Conservation (phyloP, 257 asterid species). For the Primulina tabacum region DNA sequence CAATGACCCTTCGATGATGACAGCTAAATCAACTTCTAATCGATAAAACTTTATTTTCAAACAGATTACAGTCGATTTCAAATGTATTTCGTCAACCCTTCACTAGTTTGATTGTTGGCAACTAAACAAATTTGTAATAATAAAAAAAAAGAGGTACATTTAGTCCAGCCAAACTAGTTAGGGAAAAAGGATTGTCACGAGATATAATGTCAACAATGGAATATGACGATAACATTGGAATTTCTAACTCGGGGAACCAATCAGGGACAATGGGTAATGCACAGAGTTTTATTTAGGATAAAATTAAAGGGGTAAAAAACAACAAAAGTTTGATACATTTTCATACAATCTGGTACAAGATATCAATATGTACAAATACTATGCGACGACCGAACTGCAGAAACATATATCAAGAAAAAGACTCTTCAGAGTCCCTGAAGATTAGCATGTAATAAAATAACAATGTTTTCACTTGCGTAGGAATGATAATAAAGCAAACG, state of each 20-base stretch:
- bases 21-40: too few species aligned
- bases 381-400: conserved; percentile 25
- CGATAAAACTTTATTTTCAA: neutral
- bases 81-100: neutral
- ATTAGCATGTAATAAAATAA: conserved; percentile 28
- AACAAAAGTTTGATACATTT: neutral
- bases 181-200: neutral
- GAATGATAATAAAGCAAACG: conserved; percentile 21
- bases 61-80: neutral
- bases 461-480: conserved; percentile 25
- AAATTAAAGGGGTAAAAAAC: neutral
- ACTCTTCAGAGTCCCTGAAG: conserved; percentile 31
- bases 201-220: neutral
- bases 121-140: neutral
- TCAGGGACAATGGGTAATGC: neutral
- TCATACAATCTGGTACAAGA: conserved; percentile 36
- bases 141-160: neutral
- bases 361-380: conserved; percentile 42
- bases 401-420: conserved; percentile 25
- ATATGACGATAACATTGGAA: neutral
- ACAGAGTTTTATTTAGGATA: too few species aligned
- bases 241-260: neutral
- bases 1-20: neutral
- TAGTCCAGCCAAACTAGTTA: neutral
- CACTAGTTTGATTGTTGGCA: neutral